These are phyloP conservation scores for Phytophthora vignae DNA, from an alignment of 352 stramenopile species.

Conservation along the genomic window DNA sequence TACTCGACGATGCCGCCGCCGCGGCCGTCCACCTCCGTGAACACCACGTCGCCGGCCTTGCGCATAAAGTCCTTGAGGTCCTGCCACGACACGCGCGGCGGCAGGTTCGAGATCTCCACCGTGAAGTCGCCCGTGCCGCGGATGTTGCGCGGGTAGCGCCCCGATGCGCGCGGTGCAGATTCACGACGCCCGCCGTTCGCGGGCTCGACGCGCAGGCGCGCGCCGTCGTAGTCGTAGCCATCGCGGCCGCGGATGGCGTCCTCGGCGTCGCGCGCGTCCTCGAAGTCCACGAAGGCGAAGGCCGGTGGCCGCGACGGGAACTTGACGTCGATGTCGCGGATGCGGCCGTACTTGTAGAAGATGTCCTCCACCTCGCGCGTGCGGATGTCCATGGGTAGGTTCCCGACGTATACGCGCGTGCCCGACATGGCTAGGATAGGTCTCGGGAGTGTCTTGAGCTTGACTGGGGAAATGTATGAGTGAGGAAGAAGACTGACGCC, in stretches of 20 bases:
- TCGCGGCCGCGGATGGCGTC: constrained; percentile 63
- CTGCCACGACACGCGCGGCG: constrained; percentile 62
- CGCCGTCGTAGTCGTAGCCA: constrained; percentile 68
- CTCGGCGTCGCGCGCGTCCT: constrained; percentile 72
- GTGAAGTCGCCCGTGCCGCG: constrained; percentile 64
- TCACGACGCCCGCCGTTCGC: constrained; percentile 49
- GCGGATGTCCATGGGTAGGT: constrained; percentile 77
- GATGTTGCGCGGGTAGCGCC: constrained; percentile 52
- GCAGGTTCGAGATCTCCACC: constrained; percentile 65
- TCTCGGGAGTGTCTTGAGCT: constrained; percentile 1
- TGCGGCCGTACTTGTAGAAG: constrained; percentile 79
- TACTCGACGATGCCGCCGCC: constrained; percentile 77
- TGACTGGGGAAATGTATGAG: constrained; percentile 43
- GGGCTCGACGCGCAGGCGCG: constrained; percentile 63
- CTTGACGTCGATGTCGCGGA: constrained; percentile 75
- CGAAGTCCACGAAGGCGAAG: constrained; percentile 83
- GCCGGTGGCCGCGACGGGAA: constrained; percentile 64
- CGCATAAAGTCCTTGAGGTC: constrained; percentile 83
- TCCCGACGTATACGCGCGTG: constrained; percentile 72
- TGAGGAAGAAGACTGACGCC: constrained; percentile 14
- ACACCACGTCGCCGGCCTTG: constrained; percentile 69
- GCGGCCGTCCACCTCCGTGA: constrained; percentile 73
- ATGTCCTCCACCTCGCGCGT: constrained; percentile 80
- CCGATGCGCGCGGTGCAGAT: constrained; percentile 21
- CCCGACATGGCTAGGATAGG: constrained; percentile 35